Percentiles rank a stretch among this genome's conserved stretches.
Conservation (phyloP, 805 yeast genomes). For the Kuraishia hungarica region DNA sequence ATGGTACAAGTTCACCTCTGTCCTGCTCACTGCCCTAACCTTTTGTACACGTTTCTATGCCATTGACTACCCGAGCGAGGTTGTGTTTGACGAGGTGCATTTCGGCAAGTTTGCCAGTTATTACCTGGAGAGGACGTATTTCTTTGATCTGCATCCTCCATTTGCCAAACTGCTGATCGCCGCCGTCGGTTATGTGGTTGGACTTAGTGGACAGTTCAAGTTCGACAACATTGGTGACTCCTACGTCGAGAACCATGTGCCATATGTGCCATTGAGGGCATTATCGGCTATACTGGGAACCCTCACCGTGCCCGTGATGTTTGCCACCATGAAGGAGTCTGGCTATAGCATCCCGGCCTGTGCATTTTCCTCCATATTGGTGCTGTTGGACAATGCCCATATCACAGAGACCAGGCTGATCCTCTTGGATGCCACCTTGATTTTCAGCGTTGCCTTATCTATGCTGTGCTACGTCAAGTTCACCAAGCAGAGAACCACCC, state of each 20-base stretch:
- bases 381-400: conserved; percentile 85
- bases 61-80: conserved; percentile 60
- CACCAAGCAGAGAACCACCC: conserved; percentile 53
- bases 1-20: conserved; percentile 24
- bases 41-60: conserved; percentile 49
- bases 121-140: conserved; percentile 83
- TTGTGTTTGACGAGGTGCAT: conserved; percentile 83
- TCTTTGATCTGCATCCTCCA: conserved; percentile 97
- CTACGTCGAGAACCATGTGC: conserved; percentile 72
- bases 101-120: conserved; percentile 82
- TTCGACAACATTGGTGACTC: conserved; percentile 84
- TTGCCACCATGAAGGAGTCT: conserved; percentile 77
- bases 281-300: conserved; percentile 78
- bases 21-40: conserved; percentile 32
- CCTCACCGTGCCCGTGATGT: conserved; percentile 75
- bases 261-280: conserved; percentile 76
- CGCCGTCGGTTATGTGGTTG: conserved; percentile 77
- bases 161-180: conserved; percentile 93
- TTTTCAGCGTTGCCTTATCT: conserved; percentile 75
- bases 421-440: conserved; percentile 82
- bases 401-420: conserved; percentile 86
- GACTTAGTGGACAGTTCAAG: conserved; percentile 88
- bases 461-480: conserved; percentile 74
- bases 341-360: conserved; percentile 75
- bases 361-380: conserved; percentile 64